These are phyloP conservation scores for Leishmania guyanensis DNA, from an alignment of 208 protist genomes.

Conservation along the genomic window DNA sequence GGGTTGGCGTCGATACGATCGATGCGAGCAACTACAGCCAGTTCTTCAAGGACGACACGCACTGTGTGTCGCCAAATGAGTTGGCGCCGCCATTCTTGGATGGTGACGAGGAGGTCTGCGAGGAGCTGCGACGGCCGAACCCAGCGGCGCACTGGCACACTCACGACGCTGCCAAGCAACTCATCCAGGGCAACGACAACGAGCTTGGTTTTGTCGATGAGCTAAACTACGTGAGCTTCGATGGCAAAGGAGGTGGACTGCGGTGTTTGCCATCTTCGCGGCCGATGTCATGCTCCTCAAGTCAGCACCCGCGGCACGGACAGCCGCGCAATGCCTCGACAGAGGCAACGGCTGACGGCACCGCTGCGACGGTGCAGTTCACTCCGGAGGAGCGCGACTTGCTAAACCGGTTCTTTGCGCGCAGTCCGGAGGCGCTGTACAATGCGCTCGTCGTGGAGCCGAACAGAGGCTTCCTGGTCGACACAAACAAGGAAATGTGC, in stretches of 20 bases:
- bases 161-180: constrained; percentile 26
- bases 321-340: neutral
- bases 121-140: constrained; percentile 30
- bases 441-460: constrained; percentile 36
- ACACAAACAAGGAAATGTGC: constrained; percentile 68
- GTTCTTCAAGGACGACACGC: constrained; percentile 36
- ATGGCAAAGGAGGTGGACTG: neutral
- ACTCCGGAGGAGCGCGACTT: constrained; percentile 24
- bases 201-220: neutral
- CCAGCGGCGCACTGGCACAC: constrained; percentile 33
- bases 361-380: constrained; percentile 7
- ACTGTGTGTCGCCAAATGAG: constrained; percentile 31
- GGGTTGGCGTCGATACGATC: constrained; percentile 29
- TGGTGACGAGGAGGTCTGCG: constrained; percentile 29
- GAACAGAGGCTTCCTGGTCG: constrained; percentile 37
- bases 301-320: neutral
- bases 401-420: constrained; percentile 31
- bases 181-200: neutral
- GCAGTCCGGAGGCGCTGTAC: constrained; percentile 39
- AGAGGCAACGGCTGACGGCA: neutral
- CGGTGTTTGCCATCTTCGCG: neutral
- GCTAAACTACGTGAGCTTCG: neutral
- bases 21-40: constrained; percentile 33
- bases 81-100: constrained; percentile 12
- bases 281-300: neutral